These are phyloP conservation scores for Dendrostoma leiphaemia DNA, from an alignment of 2,329 filamentous ascomycete species.

Conservation along the genomic window DNA sequence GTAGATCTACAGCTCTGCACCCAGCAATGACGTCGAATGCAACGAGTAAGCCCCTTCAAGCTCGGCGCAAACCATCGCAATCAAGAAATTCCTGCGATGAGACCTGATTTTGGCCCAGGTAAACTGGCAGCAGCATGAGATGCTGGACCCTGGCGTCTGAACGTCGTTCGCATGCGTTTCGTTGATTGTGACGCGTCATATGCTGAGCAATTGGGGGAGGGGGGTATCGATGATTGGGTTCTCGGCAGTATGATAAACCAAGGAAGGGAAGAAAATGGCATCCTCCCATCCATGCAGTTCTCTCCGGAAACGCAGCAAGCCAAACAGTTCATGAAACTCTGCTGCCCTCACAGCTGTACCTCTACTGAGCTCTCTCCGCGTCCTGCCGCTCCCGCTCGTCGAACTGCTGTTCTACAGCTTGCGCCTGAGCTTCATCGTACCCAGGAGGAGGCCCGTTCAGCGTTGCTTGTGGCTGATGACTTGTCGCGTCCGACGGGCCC, in stretches of 20 bases:
- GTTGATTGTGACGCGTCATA: too few relatives aligned
- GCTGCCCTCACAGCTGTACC: neutral
- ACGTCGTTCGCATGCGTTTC: neutral
- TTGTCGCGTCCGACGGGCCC: conserved; percentile 17
- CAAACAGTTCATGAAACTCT: neutral
- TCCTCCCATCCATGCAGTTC: conserved; percentile 25
- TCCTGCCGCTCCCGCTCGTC: conserved; percentile 74
- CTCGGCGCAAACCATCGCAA: too few relatives aligned
- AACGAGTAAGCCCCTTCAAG: too few relatives aligned
- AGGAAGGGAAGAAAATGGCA: neutral
- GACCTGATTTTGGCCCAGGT: neutral
- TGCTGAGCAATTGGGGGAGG: neutral
- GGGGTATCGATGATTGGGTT: neutral
- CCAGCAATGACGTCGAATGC: neutral
- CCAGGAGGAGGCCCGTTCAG: conserved; percentile 80
- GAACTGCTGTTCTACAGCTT: conserved; percentile 55
- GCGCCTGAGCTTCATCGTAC: conserved; percentile 88
- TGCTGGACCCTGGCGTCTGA: neutral
- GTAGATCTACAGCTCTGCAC: neutral
- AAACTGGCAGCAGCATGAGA: neutral
- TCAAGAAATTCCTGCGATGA: too few relatives aligned
- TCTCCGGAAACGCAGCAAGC: neutral
- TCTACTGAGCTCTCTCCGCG: conserved; percentile 57
- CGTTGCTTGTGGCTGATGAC: conserved; percentile 33
- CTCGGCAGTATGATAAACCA: neutral